Conservation (phyloP, 257 asterid genomes). For the Nicotiana otophora region DNA sequence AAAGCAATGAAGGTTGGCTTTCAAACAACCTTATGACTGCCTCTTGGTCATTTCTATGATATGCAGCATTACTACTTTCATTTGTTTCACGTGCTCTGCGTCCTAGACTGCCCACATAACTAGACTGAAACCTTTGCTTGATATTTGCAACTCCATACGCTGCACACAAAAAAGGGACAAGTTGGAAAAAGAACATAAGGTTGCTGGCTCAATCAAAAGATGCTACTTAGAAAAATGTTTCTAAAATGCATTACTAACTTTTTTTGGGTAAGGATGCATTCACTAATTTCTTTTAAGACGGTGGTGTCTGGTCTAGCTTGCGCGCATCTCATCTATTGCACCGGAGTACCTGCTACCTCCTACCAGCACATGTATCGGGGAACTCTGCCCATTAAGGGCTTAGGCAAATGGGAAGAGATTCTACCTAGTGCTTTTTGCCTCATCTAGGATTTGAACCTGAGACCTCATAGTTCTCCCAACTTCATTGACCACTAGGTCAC, state of each 20-base stretch:
- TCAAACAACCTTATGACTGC: conserved; percentile 76
- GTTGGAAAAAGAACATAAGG: background rate
- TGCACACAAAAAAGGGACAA: conserved; percentile 21
- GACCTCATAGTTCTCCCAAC: no score
- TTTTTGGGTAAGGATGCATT: background rate
- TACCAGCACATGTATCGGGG: no score
- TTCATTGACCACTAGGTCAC: no score
- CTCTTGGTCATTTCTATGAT: conserved; percentile 74
- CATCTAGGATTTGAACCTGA: no score
- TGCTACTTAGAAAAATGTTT: background rate
- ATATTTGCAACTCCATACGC: conserved; percentile 33
- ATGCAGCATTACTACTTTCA: conserved; percentile 57
- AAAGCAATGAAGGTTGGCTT: conserved; percentile 69
- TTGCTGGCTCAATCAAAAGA: background rate
- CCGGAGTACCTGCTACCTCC: no score
- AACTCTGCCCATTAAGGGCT: no score
- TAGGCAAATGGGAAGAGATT: no score
- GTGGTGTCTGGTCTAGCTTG: no score
- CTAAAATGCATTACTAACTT: background rate
- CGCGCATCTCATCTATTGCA: no score
- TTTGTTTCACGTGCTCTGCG: conserved; percentile 63
- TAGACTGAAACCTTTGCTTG: conserved; percentile 36
- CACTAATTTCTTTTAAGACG: background rate
- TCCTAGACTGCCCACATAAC: conserved; percentile 66
- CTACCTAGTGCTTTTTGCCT: no score